Evolutionary conservation across 2,329 filamentous ascomycete species (phyloP).

Genomic region (Thielaviopsis euricoi): DNA sequence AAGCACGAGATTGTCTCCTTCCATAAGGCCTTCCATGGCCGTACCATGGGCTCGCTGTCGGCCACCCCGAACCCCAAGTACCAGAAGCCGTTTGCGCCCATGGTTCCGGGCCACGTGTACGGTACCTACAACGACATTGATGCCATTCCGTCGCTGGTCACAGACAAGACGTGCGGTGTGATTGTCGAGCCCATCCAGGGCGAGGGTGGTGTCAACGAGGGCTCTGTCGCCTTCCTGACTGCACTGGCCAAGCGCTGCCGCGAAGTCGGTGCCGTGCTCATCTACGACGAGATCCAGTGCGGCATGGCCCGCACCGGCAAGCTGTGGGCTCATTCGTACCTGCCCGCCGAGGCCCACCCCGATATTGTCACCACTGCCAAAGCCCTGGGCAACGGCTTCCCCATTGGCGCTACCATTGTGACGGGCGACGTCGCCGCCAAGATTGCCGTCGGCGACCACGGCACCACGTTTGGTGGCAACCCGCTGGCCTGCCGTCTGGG

Average conservation of each 20-base stretch:
- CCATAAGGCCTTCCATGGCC: slow-evolving; percentile 82
- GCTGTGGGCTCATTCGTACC: slow-evolving; percentile 72
- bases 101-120: slow-evolving; percentile 85
- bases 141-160: slow-evolving; percentile 57
- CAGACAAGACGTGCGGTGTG: slow-evolving; percentile 76
- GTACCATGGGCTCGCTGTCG: slow-evolving; percentile 89
- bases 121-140: slow-evolving; percentile 71
- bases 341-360: slow-evolving; percentile 69
- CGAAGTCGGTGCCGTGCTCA: slow-evolving; percentile 72
- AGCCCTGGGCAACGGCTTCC: slow-evolving; percentile 90
- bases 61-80: slow-evolving; percentile 97
- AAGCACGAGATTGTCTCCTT: slow-evolving; percentile 87
- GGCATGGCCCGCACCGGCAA: slow-evolving; percentile 73
- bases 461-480: slow-evolving; percentile 88
- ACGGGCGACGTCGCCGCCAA: slow-evolving; percentile 24
- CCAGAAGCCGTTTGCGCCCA: slow-evolving; percentile 83
- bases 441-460: slow-evolving; percentile 57
- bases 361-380: slow-evolving; percentile 92
- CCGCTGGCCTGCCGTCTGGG: slow-evolving; percentile 71
- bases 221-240: slow-evolving; percentile 64
- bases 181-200: slow-evolving; percentile 96
- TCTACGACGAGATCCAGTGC: slow-evolving; percentile 97
- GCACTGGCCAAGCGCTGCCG: slow-evolving; percentile 73
- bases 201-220: slow-evolving; percentile 81
- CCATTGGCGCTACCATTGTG: slow-evolving; percentile 57